These are phyloP conservation scores for Flaveria brownii DNA, from an alignment of 129 eudicot species.

Conservation along the genomic window DNA sequence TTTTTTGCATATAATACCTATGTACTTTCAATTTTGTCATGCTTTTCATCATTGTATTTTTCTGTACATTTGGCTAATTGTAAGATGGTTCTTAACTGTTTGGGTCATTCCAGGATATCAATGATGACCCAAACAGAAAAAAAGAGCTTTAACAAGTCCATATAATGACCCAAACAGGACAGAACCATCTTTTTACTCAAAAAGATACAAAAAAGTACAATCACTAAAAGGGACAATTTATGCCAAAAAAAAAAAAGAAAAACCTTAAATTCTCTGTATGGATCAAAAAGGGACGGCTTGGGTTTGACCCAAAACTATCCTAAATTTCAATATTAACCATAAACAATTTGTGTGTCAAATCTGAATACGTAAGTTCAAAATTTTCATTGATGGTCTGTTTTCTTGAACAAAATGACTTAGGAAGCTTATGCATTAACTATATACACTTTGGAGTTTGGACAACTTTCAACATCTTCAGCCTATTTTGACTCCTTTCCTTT, in stretches of 20 bases:
- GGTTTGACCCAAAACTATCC: background rate
- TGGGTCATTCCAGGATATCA: background rate
- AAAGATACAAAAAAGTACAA: background rate
- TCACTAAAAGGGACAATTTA: background rate
- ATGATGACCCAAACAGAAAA: background rate
- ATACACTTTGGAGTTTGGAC: background rate
- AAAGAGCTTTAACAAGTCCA: background rate
- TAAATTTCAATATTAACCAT: background rate
- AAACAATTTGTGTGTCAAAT: background rate
- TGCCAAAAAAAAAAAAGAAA: no score
- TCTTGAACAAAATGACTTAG: background rate
- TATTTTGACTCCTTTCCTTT: background rate
- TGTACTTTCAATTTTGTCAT: background rate
- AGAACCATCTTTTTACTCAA: background rate
- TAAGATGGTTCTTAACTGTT: background rate
- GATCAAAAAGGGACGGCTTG: background rate
- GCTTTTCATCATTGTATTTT: background rate
- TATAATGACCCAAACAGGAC: background rate
- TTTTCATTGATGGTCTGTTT: background rate
- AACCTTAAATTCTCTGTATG: background rate
- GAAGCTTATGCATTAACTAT: background rate
- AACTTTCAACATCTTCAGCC: background rate
- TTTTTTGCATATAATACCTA: background rate
- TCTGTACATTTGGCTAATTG: background rate
- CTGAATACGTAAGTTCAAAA: background rate